Evolutionary conservation across 2,329 filamentous ascomycete genomes (phyloP), one percentile per base, ranked within the genome.

Genomic region (Botrytis tulipae): DNA sequence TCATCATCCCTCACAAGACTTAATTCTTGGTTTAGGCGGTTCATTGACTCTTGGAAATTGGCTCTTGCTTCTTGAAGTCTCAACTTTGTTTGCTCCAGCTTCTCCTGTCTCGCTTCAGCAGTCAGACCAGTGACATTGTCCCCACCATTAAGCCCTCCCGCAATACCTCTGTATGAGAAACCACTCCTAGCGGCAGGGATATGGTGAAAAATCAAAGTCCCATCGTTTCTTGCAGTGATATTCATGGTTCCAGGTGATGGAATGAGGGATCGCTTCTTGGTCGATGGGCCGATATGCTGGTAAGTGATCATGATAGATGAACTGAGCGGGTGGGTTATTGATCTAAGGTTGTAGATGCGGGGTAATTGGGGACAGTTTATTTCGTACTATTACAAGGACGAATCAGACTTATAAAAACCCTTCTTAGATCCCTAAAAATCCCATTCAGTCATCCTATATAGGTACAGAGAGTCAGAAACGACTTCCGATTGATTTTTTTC

Each of bases 261-360:
- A 22, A 68, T 54, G n/a, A n/a, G n/a, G n/a, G n/a, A n/a, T n/a
- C n/a, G n/a, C n/a, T n/a, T n/a, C n/a, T 32, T 51, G 25, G 10
- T 35, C 25, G 46, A 68, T 35, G 51, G 20, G 65, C 16, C 25
- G 65, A n/a, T 68, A 68, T 68, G 14, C 16, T 37, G 65, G 65
- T 54, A 68, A 54, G 22, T 68, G 46, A 51, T 68, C 22, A 54
- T 37, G 37, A 6, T 54, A 54, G 10, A 62, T 62, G 18, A 42
- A 12, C 16, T 68, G 57, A 74, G 8, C 37, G 60, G 40, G 74
- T 75, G n/a, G 37, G 6, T 5, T 37, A 37, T 37, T 37, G 37
- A 37, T 8, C 6, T 37, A 37, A 37, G n/a, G n/a, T n/a, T n/a
- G n/a, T n/a, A n/a, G n/a, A n/a, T n/a, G n/a, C n/a, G n/a, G n/a